phyloP scores from a whole-genome alignment of 2,329 filamentous ascomycete species.

The Akanthomyces muscarius region DNA sequence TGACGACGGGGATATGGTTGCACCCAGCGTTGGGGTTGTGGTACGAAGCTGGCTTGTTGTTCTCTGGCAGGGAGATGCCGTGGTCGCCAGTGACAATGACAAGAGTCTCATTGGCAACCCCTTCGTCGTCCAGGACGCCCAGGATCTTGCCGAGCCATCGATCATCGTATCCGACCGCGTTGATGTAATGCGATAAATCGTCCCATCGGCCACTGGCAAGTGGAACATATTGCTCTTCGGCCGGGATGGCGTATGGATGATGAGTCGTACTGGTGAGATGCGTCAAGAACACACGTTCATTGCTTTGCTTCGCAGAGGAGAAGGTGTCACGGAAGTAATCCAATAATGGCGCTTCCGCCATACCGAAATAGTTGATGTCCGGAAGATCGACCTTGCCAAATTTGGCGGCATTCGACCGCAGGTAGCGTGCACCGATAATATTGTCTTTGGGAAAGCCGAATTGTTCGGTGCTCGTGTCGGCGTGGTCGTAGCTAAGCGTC shows the following conservation, averaged over 20 bases:
- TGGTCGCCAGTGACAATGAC: constrained; percentile 32
- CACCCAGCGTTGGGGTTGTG: constrained; percentile 33
- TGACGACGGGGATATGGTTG: constrained; percentile 30
- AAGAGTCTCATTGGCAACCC: constrained; percentile 32
- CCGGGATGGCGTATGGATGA: constrained; percentile 30
- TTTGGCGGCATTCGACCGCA: constrained; percentile 26
- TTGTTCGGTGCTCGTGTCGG: constrained; percentile 27
- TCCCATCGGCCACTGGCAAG: constrained; percentile 22
- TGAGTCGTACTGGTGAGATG: constrained; percentile 36
- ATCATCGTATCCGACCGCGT: constrained; percentile 31
- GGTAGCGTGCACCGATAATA: constrained; percentile 27
- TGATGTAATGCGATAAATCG: constrained; percentile 31
- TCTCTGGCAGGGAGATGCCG: constrained; percentile 31
- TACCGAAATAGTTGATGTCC: constrained; percentile 34
- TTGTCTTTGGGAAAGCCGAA: constrained; percentile 31
- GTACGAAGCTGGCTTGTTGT: constrained; percentile 28
- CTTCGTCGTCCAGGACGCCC: constrained; percentile 28
- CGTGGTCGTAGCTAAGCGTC: constrained; percentile 32
- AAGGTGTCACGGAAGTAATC: constrained; percentile 33
- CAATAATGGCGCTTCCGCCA: constrained; percentile 29
- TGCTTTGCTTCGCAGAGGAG: constrained; percentile 24
- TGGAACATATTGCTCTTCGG: constrained; percentile 26
- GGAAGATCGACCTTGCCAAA: constrained; percentile 28
- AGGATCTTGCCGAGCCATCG: constrained; percentile 32
- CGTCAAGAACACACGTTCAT: constrained; percentile 32